phyloP scores from a whole-genome alignment of 495 filamentous ascomycete species.

The Neurospora sublineolata region DNA sequence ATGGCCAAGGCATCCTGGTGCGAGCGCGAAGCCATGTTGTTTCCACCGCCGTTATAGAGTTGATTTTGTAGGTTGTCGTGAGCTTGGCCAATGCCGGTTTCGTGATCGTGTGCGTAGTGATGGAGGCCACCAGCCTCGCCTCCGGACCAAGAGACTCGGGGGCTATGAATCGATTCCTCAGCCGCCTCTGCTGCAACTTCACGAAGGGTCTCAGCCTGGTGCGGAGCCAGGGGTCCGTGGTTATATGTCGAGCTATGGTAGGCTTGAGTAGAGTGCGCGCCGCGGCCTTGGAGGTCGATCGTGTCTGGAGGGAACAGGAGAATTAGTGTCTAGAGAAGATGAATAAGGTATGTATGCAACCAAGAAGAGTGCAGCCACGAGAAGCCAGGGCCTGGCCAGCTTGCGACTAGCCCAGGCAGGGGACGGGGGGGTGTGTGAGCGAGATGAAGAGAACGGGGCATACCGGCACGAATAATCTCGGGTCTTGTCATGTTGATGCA shows the following conservation, averaged over 20 bases:
- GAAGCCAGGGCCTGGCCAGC: conserved; percentile 6
- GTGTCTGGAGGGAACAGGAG: conserved; percentile 52
- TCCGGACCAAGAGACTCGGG: conserved; percentile 40
- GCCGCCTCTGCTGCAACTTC: conserved; percentile 64
- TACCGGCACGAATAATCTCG: conserved; percentile 71
- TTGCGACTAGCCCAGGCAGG: background rate
- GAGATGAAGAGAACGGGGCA: conserved; percentile 13
- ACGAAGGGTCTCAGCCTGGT: conserved; percentile 73
- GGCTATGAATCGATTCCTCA: conserved; percentile 49
- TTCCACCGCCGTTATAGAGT: conserved; percentile 1
- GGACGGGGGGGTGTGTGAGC: conserved; percentile 11
- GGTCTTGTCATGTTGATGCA: conserved; percentile 56
- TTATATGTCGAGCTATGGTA: conserved; percentile 35
- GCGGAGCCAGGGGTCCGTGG: conserved; percentile 55
- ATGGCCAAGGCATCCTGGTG: conserved; percentile 43
- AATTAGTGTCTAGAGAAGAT: conserved; percentile 10
- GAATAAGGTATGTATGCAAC: background rate
- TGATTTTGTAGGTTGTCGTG: conserved; percentile 25
- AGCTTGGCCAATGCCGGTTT: conserved; percentile 34
- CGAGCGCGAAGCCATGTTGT: conserved; percentile 26
- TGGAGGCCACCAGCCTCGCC: conserved; percentile 35
- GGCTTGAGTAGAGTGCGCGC: conserved; percentile 72
- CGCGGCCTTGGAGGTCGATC: conserved; percentile 81
- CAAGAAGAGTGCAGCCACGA: conserved; percentile 15
- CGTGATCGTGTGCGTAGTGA: conserved; percentile 39